Percentiles rank a stretch among this genome's conserved stretches.
phyloP scores from a whole-genome alignment of 1,284 basidiomycete species.

The Puccinia hordei region DNA sequence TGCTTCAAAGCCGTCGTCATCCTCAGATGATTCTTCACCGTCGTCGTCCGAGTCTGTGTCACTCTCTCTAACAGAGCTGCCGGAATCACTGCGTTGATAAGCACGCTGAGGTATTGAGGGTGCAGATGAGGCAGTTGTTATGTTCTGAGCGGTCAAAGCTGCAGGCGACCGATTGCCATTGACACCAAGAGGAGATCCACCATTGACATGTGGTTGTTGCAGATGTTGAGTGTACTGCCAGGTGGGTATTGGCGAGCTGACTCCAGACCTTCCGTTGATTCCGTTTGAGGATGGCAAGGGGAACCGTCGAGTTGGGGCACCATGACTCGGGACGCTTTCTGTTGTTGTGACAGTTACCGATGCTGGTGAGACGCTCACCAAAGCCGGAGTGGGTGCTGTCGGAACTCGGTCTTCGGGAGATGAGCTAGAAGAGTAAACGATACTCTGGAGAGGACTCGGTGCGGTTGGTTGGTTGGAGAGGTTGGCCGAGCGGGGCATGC shows the following conservation, averaged over 20 bases:
- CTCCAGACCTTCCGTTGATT: slow-evolving; percentile 22
- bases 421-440: slow-evolving; percentile 45
- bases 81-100: slow-evolving; percentile 46
- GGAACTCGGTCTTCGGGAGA: slow-evolving; percentile 34
- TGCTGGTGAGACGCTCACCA: slow-evolving; percentile 40
- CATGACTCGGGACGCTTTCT: neutral
- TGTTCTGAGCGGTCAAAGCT: slow-evolving; percentile 29
- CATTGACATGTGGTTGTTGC: slow-evolving; percentile 31
- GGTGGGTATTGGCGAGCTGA: slow-evolving; percentile 38
- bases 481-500: slow-evolving; percentile 24
- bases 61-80: slow-evolving; percentile 41
- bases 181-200: slow-evolving; percentile 30
- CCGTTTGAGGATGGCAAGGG: slow-evolving; percentile 29
- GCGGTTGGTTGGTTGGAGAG: slow-evolving; percentile 42
- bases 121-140: neutral
- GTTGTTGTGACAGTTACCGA: slow-evolving; percentile 10
- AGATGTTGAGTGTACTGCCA: slow-evolving; percentile 38
- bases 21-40: slow-evolving; percentile 29
- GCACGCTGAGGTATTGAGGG: slow-evolving; percentile 22
- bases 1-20: slow-evolving; percentile 22
- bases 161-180: slow-evolving; percentile 23
- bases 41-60: slow-evolving; percentile 41
- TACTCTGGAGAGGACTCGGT: slow-evolving; percentile 43
- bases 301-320: neutral
- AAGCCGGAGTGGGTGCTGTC: slow-evolving; percentile 1